Evolutionary conservation across 129 eudicot genomes (phyloP), one percentile per base, ranked within the genome.

Genomic region (Smallanthus sonchifolius): DNA sequence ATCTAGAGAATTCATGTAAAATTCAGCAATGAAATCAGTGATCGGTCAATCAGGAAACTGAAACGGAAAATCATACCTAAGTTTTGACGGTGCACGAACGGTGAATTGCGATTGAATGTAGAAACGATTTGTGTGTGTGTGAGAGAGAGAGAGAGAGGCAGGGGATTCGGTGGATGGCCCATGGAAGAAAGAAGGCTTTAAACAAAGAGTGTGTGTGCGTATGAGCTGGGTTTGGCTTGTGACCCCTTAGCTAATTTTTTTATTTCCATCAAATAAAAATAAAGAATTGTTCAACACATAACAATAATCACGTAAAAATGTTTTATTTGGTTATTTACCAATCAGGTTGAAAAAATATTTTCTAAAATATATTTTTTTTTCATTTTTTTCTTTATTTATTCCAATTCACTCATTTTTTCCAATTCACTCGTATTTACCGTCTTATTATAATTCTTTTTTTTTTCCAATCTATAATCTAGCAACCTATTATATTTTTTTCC

Each of bases 111-210:
- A 77, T 69, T 36, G 75, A 69, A 77, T 47, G 37, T 20, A 35
- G 44, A 60, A 32, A 45, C 16, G n/a, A 14, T 57, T 11, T 15
- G 37, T 65, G 43, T 35, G 59, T 19, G 28, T n/a, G 16, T 11
- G 43, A 28, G 65, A 28, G 65, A 28, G 34, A 59, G 68, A n/a
- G 36, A 34, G 52, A 47, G 49, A 10, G 71, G 16, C n/a, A 28
- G 39, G 65, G 68, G 75, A 76, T 68, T 77, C 75, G 76, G 81
- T 77, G 75, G 74, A 76, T 65, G 79, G 55, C 56, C 79, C 48
- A 63, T 66, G 44, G 75, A 38, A 30, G 55, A 30, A 78, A 38
- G 61, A 42, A 52, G 69, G 75, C 49, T 75, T 49, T 55, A 34
- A 60, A 59, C 43, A 60, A 52, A 70, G 64, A 45, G 73, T 6